Evolutionary conservation across 2,329 filamentous ascomycete genomes (phyloP).

Genomic region (Blastomyces parvus): DNA sequence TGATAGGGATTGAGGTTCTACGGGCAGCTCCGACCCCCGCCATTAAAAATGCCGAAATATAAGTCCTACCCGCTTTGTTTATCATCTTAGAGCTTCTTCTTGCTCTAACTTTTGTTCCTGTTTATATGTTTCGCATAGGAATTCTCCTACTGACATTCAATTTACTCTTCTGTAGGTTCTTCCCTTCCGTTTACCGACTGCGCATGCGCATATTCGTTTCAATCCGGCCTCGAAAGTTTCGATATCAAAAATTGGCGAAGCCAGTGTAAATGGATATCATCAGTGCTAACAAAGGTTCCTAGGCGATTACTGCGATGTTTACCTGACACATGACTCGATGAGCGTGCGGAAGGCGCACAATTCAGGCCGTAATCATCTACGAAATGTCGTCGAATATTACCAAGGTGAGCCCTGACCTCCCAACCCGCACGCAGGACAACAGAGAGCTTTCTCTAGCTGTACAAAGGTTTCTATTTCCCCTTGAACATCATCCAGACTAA

Average conservation of each 20-base stretch:
- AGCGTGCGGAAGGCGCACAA: conserved; percentile 99
- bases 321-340: conserved; percentile 99
- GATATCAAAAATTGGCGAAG: conserved; percentile 2
- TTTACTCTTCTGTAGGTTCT: conserved; percentile 60
- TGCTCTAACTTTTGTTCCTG: neutral
- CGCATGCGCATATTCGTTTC: neutral
- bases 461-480: too few relatives aligned
- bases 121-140: neutral
- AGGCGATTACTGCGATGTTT: conserved; percentile 99
- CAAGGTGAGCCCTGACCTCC: conserved; percentile 52
- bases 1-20: neutral
- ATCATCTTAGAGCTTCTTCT: conserved; percentile 5
- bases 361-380: conserved; percentile 86
- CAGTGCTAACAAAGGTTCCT: conserved; percentile 7
- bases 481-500: neutral
- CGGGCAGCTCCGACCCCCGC: neutral
- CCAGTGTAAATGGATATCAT: neutral
- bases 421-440: neutral
- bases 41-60: conserved; percentile 74
- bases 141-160: conserved; percentile 28
- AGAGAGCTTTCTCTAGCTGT: neutral
- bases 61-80: conserved; percentile 36
- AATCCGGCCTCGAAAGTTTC: conserved; percentile 16
- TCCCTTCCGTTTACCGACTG: neutral
- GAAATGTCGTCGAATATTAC: conserved; percentile 98